Percentiles rank a stretch among this genome's conserved stretches.
Conservation (phyloP, 2,329 filamentous ascomycete species). For the Sclerotinia subarctica region DNA sequence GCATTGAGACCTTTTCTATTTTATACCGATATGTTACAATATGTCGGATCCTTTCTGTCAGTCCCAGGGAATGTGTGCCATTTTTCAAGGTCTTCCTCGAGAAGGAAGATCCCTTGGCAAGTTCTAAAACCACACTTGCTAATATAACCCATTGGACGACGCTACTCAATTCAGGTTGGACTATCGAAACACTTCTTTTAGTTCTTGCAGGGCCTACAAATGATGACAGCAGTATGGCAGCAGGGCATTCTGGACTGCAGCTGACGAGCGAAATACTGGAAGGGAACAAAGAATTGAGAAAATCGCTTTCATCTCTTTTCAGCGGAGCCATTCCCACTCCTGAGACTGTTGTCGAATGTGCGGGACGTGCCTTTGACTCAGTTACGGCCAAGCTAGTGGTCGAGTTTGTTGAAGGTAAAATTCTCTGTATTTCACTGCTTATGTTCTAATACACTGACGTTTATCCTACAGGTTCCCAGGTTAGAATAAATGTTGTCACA, state of each 20-base stretch:
- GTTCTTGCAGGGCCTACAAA: neutral
- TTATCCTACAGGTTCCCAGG: neutral
- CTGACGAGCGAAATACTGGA: neutral
- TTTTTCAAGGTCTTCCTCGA: neutral
- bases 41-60: neutral
- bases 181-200: neutral
- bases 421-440: no score
- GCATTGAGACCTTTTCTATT: neutral
- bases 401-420: neutral
- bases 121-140: neutral
- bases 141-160: neutral
- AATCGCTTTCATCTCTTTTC: neutral
- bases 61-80: neutral
- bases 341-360: neutral
- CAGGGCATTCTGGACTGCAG: neutral
- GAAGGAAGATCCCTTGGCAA: neutral
- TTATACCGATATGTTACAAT: neutral
- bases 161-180: neutral
- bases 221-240: neutral
- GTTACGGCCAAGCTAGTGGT: neutral
- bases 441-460: no score
- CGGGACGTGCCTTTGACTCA: neutral
- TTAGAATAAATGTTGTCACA: neutral
- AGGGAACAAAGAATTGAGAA: neutral
- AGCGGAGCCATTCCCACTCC: neutral